Conservation (phyloP, 768 basidiomycete species). For the Steccherinum ochraceum region DNA sequence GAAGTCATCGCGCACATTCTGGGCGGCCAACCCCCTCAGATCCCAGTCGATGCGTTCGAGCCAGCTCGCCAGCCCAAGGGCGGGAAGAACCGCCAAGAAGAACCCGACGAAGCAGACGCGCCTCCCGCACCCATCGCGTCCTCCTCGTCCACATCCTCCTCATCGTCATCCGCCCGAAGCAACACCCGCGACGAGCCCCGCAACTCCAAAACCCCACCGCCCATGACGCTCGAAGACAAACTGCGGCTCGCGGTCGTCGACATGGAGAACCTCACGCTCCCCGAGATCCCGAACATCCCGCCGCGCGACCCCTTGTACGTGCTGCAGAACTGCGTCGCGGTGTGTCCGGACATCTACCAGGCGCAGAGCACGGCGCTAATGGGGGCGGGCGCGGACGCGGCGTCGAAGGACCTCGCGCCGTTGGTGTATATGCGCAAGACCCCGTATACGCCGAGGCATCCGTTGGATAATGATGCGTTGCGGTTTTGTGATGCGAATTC, state of each 20-base stretch:
- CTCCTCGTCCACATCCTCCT: no score
- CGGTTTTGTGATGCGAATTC: constrained; percentile 26
- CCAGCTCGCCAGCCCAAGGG: constrained; percentile 21
- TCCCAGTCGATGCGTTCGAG: constrained; percentile 28
- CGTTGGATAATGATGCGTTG: constrained; percentile 63
- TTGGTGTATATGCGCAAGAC: constrained; percentile 56
- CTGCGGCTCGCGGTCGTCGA: not conserved
- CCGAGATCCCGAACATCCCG: not conserved
- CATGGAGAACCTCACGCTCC: not conserved
- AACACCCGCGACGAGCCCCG: not conserved
- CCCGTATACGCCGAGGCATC: constrained; percentile 59
- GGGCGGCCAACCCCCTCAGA: constrained; percentile 13
- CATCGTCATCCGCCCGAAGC: no score
- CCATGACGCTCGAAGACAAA: not conserved
- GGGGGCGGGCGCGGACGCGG: constrained; percentile 5
- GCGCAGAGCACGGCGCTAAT: constrained; percentile 10
- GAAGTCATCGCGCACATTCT: constrained; percentile 24
- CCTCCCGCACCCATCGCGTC: not conserved
- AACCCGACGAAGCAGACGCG: constrained; percentile 2
- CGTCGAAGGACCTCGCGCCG: constrained; percentile 43
- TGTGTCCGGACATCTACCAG: constrained; percentile 12
- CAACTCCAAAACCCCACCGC: not conserved
- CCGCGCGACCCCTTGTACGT: constrained; percentile 9
- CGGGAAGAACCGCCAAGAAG: constrained; percentile 14
- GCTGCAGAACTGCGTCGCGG: constrained; percentile 9